Evolutionary conservation across 352 stramenopile genomes (phyloP).

Genomic region (Pilasporangium apinafurcum): DNA sequence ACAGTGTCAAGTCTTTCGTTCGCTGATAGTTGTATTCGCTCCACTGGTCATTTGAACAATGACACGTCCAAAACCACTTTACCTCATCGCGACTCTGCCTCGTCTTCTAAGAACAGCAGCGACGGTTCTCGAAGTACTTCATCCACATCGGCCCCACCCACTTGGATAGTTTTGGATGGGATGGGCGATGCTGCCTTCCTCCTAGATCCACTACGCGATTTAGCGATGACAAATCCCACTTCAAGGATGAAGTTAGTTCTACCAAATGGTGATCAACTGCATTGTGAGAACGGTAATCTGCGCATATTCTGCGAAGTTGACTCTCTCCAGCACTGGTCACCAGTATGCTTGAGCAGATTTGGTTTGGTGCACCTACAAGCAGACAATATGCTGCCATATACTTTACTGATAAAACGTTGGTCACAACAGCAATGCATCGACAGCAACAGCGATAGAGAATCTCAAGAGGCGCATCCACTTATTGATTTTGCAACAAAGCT

Average conservation of each 20-base stretch:
- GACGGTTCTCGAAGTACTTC: no score
- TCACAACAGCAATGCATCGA: conserved; percentile 6
- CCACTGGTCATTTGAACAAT: no score
- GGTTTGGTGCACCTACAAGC: conserved; percentile 50
- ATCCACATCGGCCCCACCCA: conserved; percentile 10
- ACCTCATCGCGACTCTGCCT: no score
- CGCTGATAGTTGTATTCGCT: no score
- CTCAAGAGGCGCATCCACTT: neutral
- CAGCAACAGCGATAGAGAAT: no score
- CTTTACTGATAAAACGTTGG: conserved; percentile 64
- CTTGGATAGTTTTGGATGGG: conserved; percentile 68
- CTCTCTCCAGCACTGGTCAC: conserved; percentile 45
- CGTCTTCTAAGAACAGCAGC: no score
- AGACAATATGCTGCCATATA: conserved; percentile 50
- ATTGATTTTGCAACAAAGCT: conserved; percentile 31
- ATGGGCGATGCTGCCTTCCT: conserved; percentile 17
- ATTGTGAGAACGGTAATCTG: conserved; percentile 21
- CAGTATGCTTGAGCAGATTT: conserved; percentile 35
- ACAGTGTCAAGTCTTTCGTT: no score
- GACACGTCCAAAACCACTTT: no score
- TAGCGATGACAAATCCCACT: conserved; percentile 10
- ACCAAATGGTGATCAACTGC: conserved; percentile 57
- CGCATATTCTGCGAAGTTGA: conserved; percentile 57
- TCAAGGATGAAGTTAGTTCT: conserved; percentile 17
- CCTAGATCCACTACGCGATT: conserved; percentile 28